phyloP scores from a whole-genome alignment of 805 yeast species.

The Wickerhamiella allomyrinae region DNA sequence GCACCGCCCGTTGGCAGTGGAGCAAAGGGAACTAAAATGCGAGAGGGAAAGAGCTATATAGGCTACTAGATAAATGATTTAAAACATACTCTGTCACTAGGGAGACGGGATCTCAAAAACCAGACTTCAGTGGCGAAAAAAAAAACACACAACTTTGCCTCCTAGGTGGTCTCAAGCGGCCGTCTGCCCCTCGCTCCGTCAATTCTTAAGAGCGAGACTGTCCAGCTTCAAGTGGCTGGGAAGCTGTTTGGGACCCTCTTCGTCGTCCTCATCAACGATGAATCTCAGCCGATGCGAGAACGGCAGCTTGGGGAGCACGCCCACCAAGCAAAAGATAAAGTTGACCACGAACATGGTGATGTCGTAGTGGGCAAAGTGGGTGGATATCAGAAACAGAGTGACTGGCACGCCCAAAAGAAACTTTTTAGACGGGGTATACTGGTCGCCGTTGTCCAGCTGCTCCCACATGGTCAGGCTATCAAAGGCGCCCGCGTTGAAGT shows the following conservation, averaged over 20 bases:
- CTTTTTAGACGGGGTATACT: constrained; percentile 92
- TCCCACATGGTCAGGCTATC: constrained; percentile 98
- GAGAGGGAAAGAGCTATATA: no score
- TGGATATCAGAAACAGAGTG: constrained; percentile 65
- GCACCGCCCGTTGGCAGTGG: no score
- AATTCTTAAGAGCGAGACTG: constrained; percentile 12
- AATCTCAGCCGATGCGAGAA: constrained; percentile 25
- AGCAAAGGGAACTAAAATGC: no score
- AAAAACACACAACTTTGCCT: no score
- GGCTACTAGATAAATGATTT: not conserved
- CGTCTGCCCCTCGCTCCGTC: no score
- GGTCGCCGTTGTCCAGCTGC: constrained; percentile 89
- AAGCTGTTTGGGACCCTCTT: constrained; percentile 8
- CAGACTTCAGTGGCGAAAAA: no score
- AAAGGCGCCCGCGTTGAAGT: constrained; percentile 86
- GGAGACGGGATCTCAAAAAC: not conserved
- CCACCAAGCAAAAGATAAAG: constrained; percentile 66
- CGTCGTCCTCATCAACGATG: constrained; percentile 18
- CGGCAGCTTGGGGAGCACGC: constrained; percentile 86
- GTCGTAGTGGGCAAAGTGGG: constrained; percentile 83
- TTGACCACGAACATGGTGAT: constrained; percentile 65
- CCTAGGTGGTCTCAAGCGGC: no score
- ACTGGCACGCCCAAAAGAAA: constrained; percentile 89
- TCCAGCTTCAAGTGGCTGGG: constrained; percentile 4
- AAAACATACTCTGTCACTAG: not conserved